phyloP scores from a whole-genome alignment of 208 protist genomes.

The Phytomonas francai region DNA sequence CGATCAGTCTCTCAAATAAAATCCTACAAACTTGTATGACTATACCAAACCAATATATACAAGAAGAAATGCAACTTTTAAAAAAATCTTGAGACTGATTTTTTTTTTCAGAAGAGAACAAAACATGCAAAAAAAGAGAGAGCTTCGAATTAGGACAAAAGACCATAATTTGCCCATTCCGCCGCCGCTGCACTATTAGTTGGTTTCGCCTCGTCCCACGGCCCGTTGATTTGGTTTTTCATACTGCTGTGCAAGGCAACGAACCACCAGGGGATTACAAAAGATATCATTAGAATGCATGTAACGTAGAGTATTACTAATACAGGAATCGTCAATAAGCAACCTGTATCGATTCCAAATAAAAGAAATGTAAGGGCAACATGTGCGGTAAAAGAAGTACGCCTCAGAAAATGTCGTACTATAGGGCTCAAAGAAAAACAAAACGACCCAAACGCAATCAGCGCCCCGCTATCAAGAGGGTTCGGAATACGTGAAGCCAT shows the following conservation, averaged over 20 bases:
- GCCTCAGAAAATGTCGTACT: conserved; percentile 55
- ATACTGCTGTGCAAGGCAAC: conserved; percentile 60
- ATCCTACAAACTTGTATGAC: not conserved
- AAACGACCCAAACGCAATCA: conserved; percentile 80
- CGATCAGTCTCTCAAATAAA: not conserved
- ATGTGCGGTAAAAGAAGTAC: conserved; percentile 48
- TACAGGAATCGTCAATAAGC: conserved; percentile 44
- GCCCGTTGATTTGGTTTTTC: conserved; percentile 88
- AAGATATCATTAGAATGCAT: conserved; percentile 38
- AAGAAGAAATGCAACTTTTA: not conserved
- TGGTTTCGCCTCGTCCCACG: conserved; percentile 89
- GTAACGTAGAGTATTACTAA: conserved; percentile 53
- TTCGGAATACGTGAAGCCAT: conserved; percentile 77
- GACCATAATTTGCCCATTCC: conserved; percentile 84
- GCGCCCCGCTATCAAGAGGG: conserved; percentile 47
- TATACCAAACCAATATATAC: not conserved
- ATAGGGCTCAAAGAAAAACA: conserved; percentile 83
- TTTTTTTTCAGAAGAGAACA: not conserved
- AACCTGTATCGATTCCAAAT: conserved; percentile 42
- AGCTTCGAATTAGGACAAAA: conserved; percentile 34
- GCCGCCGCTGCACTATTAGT: conserved; percentile 88
- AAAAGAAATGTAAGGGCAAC: conserved; percentile 59
- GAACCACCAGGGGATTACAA: conserved; percentile 79
- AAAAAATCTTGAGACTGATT: not conserved
- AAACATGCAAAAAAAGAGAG: not conserved